Evolutionary conservation across 83 land plant species (phyloP).

Genomic region (Thuja plicata): DNA sequence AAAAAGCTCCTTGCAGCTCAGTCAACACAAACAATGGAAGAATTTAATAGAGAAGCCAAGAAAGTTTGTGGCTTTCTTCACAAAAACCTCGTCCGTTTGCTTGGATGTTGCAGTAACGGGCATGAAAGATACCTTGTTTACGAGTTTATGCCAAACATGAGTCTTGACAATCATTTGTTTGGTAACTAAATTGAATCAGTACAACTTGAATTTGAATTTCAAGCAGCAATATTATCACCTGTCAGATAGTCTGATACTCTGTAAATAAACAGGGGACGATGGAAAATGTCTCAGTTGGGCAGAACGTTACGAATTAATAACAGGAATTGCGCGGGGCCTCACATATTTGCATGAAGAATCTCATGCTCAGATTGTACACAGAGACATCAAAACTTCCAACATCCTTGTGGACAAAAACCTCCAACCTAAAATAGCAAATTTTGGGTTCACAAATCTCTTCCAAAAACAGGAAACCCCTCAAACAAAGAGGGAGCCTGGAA

Average conservation of each 20-base stretch:
- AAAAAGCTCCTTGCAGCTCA: conserved; percentile 2
- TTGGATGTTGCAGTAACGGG: not conserved
- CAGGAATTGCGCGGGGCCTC: not conserved
- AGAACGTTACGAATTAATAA: not conserved
- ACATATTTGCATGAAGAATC: not conserved
- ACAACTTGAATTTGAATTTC: not conserved
- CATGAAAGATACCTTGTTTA: not conserved
- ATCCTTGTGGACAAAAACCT: not conserved
- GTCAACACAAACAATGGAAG: not conserved
- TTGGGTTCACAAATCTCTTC: not conserved
- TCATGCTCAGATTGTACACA: not conserved
- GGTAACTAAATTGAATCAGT: not conserved
- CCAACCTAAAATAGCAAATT: not conserved
- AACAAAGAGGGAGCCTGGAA: not conserved
- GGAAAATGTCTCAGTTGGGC: not conserved
- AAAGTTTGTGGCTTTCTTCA: not conserved
- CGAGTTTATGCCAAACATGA: not conserved
- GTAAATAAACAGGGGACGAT: not conserved
- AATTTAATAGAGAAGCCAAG: not conserved
- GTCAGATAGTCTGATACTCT: not conserved
- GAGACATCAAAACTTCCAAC: conserved; percentile 1
- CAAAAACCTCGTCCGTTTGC: not conserved
- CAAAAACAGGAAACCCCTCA: not conserved
- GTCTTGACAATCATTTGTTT: conserved; percentile 9
- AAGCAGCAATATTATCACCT: not conserved